phyloP scores from a whole-genome alignment of 495 filamentous ascomycete genomes.

The Penicillium silybi region DNA sequence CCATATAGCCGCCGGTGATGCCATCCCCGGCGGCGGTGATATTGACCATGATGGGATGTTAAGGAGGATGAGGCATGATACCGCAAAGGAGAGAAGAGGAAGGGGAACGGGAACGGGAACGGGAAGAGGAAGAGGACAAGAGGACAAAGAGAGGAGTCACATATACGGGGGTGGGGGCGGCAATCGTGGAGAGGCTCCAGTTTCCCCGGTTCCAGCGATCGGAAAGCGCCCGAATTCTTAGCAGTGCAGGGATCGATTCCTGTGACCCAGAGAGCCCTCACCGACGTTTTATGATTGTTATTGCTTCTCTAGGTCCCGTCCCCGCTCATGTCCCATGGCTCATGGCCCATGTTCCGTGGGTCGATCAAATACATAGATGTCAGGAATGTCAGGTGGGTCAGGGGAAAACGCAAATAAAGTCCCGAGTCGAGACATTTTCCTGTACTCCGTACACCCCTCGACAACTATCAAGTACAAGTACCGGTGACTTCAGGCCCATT shows the following conservation, averaged over 20 bases:
- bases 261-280: background rate
- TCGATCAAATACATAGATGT: background rate
- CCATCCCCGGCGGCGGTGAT: conserved; percentile 35
- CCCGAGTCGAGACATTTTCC: background rate
- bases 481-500: background rate
- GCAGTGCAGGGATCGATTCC: background rate
- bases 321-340: too few relatives aligned
- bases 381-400: background rate
- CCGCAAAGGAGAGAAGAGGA: background rate
- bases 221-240: background rate
- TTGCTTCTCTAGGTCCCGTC: too few relatives aligned
- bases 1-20: conserved; percentile 41
- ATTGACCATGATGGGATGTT: conserved; percentile 15
- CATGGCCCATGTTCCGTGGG: too few relatives aligned
- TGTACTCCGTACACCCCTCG: too few relatives aligned
- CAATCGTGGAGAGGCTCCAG: background rate
- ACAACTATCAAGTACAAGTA: background rate
- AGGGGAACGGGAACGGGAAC: conserved; percentile 3
- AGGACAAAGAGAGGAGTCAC: background rate
- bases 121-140: conserved; percentile 2
- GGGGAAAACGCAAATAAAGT: background rate
- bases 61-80: conserved; percentile 15
- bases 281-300: background rate
- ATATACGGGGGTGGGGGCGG: background rate
- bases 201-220: background rate